Base-by-base conservation (phyloP, 2,329 filamentous ascomycete species). In the Fusarium succisae region DNA sequence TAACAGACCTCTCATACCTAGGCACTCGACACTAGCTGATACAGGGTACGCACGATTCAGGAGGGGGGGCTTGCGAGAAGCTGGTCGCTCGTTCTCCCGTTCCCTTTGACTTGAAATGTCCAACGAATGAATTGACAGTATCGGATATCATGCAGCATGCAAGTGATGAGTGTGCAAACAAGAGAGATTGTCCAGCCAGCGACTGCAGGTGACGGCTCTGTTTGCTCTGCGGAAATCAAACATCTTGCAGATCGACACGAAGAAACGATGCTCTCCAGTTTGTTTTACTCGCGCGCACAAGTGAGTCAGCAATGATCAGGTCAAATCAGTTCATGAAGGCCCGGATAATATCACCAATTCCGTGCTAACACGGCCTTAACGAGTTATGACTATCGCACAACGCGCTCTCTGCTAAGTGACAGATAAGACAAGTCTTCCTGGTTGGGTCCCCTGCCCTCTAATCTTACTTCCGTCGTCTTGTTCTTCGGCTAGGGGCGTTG, bases 401-500 rank as follows among this genome's bases (percentile, higher is more conserved):
- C 26, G 20, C 44, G 22, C 24, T 14, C 32, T 55, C 24, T 69
- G 58, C 45, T 71, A 74, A 72, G 53, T 30, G 48, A 32, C 54
- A 35, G 71, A 44, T 70, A 61, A 66, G 51, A 50, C 24, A 28
- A 54, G 24, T 28, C 18, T 28, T 44, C 41, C 24, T 24, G 50
- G 17, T 24, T 32, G 15, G 30, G 24, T 18, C 70, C 70, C 57
- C 26, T 70, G 48, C 58, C 56, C 38, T 58, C 18, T 62, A 73
- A 62, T 73, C 35, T 70, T 57, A n/a, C 15, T 55, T 43, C 66
- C 45, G 58, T 66, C 62, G 73, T 48, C 70, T 61, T 62, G 43
- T 43, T 50, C 30, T 66, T 55, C 57, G 43, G 47, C 38, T 53
- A 37, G 48, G 32, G 24, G 32, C 24, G 32, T 53, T 38, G 26